Evolutionary conservation across 1,284 basidiomycete species (phyloP), one percentile per base, ranked within the genome.

Genomic region (Xanthoconium separans): DNA sequence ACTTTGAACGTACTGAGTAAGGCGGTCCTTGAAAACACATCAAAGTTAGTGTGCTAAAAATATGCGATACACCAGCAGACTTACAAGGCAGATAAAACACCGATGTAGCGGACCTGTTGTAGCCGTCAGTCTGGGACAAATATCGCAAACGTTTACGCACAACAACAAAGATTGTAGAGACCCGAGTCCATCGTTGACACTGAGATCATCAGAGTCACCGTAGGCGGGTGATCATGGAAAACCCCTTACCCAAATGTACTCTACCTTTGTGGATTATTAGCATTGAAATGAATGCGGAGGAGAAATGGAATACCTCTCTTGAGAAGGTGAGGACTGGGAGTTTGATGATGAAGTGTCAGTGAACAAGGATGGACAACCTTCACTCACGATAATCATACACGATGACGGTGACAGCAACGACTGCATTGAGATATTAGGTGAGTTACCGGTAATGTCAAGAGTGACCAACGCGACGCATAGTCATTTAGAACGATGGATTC

Each of bases 61-160:
- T 11, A 10, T 7, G 37, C 18, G 20, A 27, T 5, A 27, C 1
- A 5, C 6, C 18, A 18, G 20, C 5, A 5, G 8, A 33, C 31
- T 5, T 24, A 46, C 44, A 46, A 15, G 6, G 16, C n/a, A 20
- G 31, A 46, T 13, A 13, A 33, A 24, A 46, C 20, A 24, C 44
- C 44, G 9, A 46, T 18, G n/a, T 56, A 56, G 16, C 54, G 55
- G 15, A 56, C 22, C 54, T 56, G 12, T 20, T 30, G n/a, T 4
- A 47, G 13, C 9, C 7, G 34, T 39, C 7, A 36, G 20, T 2
- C 22, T 22, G 20, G 39, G 20, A 5, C 27, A 27, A 3, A 18
- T 12, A 12, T 20, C 22, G 39, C 36, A n/a, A 37, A 37, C 9
- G 3, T 6, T 37, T 40, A 40, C 39, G 13, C 20, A 40, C 39